phyloP scores from a whole-genome alignment of 2,329 filamentous ascomycete genomes.

The Karstenula rhodostoma region DNA sequence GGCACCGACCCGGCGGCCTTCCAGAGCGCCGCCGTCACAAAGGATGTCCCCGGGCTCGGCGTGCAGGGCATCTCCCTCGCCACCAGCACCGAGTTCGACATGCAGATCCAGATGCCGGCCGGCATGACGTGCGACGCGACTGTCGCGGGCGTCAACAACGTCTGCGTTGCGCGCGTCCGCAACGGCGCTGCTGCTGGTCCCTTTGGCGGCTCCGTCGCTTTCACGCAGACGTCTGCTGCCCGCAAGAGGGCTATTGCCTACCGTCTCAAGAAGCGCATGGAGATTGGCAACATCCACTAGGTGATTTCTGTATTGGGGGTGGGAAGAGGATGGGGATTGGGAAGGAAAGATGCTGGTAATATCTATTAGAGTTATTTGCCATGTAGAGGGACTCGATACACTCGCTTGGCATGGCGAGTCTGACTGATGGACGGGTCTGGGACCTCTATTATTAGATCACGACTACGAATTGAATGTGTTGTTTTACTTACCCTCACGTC shows the following conservation, averaged over 20 bases:
- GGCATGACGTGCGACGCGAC: constrained; percentile 72
- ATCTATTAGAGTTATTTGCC: neutral
- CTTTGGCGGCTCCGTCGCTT: constrained; percentile 72
- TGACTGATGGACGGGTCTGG: constrained; percentile 1
- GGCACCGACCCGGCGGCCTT: constrained; percentile 69
- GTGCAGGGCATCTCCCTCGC: constrained; percentile 67
- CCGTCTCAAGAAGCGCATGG: constrained; percentile 51
- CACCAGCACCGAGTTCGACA: constrained; percentile 67
- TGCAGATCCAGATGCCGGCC: constrained; percentile 70
- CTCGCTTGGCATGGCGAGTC: constrained; percentile 7
- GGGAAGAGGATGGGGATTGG: neutral
- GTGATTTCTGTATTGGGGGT: neutral
- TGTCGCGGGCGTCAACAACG: constrained; percentile 66
- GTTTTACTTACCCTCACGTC: neutral
- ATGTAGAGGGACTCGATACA: neutral
- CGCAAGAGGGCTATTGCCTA: constrained; percentile 70
- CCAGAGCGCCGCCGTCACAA: constrained; percentile 64
- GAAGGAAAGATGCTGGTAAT: constrained; percentile 4
- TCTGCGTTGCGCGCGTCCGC: constrained; percentile 71
- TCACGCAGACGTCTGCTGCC: constrained; percentile 66
- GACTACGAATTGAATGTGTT: neutral
- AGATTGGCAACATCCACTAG: constrained; percentile 37
- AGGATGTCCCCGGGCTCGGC: constrained; percentile 67
- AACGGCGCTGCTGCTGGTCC: constrained; percentile 70
- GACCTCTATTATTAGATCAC: neutral